Percentiles rank a stretch among this genome's conserved stretches.
Conservation (phyloP, 202 grass and related monocot species). For the Zoysia matrella region DNA sequence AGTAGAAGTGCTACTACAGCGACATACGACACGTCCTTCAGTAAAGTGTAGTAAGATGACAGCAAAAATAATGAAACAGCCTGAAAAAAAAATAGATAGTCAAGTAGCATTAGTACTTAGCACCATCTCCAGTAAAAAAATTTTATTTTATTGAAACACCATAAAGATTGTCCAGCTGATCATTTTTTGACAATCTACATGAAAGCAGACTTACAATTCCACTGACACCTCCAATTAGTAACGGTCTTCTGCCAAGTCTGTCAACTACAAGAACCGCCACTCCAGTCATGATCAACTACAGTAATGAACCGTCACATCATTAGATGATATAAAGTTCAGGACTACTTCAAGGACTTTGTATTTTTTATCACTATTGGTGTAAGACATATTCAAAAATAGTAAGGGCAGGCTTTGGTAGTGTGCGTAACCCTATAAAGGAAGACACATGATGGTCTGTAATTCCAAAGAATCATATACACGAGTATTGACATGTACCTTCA, state of each 20-base stretch:
- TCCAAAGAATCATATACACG: background rate
- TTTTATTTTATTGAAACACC: constrained; percentile 6
- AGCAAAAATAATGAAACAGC: constrained; percentile 80
- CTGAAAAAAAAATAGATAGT: constrained; percentile 37
- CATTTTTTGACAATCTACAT: constrained; percentile 1
- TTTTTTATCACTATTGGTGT: background rate
- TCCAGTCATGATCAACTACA: constrained; percentile 93
- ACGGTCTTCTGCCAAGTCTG: too few species aligned
- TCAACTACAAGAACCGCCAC: constrained; percentile 79
- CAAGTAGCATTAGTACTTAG: constrained; percentile 3
- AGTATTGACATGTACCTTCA: constrained; percentile 68
- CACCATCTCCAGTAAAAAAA: constrained; percentile 16
- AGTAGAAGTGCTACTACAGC: too few species aligned
- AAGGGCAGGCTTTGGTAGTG: background rate
- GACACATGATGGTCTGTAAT: background rate
- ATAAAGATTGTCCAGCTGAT: constrained; percentile 3
- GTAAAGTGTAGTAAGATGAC: constrained; percentile 30
- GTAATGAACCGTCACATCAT: constrained; percentile 47
- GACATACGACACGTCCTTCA: too few species aligned
- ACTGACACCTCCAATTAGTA: too few species aligned
- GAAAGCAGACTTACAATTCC: constrained; percentile 56
- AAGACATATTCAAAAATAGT: background rate
- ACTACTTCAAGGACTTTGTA: background rate
- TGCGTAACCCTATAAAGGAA: constrained; percentile 18
- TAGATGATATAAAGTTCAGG: background rate